Percentiles rank a stretch among this genome's conserved stretches.
Conservation (phyloP, 176 grass and related monocot species). For the Eremochloa ophiuroides region DNA sequence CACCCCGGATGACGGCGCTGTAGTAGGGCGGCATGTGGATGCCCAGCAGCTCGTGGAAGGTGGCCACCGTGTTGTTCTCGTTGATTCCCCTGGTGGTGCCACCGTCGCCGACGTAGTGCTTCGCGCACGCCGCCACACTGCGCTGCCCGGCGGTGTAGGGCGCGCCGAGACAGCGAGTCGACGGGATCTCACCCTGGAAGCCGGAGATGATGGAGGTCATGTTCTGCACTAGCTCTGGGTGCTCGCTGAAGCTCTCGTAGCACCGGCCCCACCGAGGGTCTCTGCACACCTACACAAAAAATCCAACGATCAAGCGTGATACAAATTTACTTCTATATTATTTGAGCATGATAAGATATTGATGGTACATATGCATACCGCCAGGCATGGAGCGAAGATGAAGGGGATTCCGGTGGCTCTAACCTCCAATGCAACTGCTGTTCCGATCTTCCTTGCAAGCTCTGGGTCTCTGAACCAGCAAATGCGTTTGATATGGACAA, state of each 20-base stretch:
- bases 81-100: slow-evolving; percentile 58
- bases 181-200: slow-evolving; percentile 37
- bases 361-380: too few species aligned
- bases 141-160: slow-evolving; percentile 41
- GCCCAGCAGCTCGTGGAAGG: slow-evolving; percentile 36
- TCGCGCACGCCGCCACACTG: slow-evolving; percentile 60
- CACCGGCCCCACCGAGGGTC: slow-evolving; percentile 79
- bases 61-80: slow-evolving; percentile 55
- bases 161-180: slow-evolving; percentile 13
- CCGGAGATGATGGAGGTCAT: slow-evolving; percentile 75
- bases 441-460: slow-evolving; percentile 62
- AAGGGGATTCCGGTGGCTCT: slow-evolving; percentile 45
- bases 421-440: slow-evolving; percentile 37
- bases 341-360: too few species aligned
- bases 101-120: slow-evolving; percentile 77
- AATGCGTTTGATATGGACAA: too few species aligned
- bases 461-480: slow-evolving; percentile 44
- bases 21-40: slow-evolving; percentile 81
- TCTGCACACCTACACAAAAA: slow-evolving; percentile 46
- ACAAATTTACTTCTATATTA: too few species aligned
- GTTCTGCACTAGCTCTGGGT: slow-evolving; percentile 43
- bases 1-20: slow-evolving; percentile 43
- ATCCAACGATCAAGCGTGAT: too few species aligned
- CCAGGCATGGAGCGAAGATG: slow-evolving; percentile 68
- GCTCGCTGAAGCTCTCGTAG: slow-evolving; percentile 83